phyloP scores from a whole-genome alignment of 257 asterid genomes.

The Ajuga chamaepitys region DNA sequence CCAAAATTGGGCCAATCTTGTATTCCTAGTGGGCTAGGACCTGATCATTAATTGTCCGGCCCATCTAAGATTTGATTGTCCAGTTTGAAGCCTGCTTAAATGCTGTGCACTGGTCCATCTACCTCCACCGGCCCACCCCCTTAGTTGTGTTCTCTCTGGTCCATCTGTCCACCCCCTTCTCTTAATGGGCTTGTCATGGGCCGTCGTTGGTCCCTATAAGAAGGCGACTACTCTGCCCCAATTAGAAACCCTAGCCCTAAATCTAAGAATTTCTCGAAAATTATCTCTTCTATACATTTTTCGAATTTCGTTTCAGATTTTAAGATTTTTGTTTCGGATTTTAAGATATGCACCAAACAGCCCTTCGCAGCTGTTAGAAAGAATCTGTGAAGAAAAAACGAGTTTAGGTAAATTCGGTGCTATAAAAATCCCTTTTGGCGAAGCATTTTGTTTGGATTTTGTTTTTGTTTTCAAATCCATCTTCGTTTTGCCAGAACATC shows the following conservation, averaged over 20 bases:
- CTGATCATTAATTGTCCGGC: too few species aligned
- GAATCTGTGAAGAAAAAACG: slow-evolving; percentile 51
- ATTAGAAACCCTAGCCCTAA: slow-evolving; percentile 22
- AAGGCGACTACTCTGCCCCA: neutral
- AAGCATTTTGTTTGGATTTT: slow-evolving; percentile 11
- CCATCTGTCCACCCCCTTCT: too few species aligned
- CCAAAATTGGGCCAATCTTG: too few species aligned
- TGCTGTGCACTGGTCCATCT: too few species aligned
- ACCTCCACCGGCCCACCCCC: too few species aligned
- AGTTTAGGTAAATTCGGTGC: slow-evolving; percentile 55
- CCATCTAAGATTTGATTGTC: too few species aligned
- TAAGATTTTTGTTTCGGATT: neutral
- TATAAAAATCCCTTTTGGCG: slow-evolving; percentile 27
- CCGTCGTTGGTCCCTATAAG: slow-evolving; percentile 6
- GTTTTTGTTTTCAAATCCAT: slow-evolving; percentile 5
- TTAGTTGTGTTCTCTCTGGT: too few species aligned
- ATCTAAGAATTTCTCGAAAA: neutral
- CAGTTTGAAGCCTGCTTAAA: too few species aligned
- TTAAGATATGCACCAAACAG: slow-evolving; percentile 39
- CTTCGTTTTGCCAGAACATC: slow-evolving; percentile 24
- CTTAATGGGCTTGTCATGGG: neutral
- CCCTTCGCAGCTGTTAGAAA: slow-evolving; percentile 55
- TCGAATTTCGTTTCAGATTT: too few species aligned
- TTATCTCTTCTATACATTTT: neutral
- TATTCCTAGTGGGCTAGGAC: neutral